A percentile compares a stretch with the other conserved stretches of the same genome.
Evolutionary conservation across 495 filamentous ascomycete genomes (phyloP).

Genomic region (Sordaria brevicollis): DNA sequence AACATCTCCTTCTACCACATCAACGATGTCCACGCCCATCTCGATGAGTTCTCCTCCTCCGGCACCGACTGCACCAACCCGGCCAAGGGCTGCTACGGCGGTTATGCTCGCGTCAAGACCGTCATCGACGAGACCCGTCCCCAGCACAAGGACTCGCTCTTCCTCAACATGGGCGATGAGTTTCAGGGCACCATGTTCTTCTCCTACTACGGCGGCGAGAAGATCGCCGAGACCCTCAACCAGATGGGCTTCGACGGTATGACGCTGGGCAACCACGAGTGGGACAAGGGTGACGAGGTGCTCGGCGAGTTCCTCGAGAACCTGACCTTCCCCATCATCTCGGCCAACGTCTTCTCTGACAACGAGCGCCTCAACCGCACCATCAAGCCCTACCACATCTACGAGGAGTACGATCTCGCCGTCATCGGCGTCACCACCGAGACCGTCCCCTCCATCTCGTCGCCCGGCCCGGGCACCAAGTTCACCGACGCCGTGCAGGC

Average conservation of each 20-base stretch:
- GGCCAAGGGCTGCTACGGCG: slow-evolving; percentile 44
- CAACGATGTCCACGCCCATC: slow-evolving; percentile 52
- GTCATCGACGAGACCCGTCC: slow-evolving; percentile 39
- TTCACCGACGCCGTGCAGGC: slow-evolving; percentile 40
- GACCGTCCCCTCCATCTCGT: slow-evolving; percentile 40
- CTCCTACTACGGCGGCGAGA: slow-evolving; percentile 47
- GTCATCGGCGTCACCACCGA: slow-evolving; percentile 49
- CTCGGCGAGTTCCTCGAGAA: slow-evolving; percentile 43
- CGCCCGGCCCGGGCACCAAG: slow-evolving; percentile 36
- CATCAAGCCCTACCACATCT: slow-evolving; percentile 49
- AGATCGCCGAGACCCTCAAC: slow-evolving; percentile 51
- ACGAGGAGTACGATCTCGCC: slow-evolving; percentile 41
- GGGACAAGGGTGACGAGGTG: slow-evolving; percentile 41
- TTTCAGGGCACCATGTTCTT: slow-evolving; percentile 54
- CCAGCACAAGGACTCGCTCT: slow-evolving; percentile 41
- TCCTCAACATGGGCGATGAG: slow-evolving; percentile 49
- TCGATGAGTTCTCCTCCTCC: slow-evolving; percentile 45
- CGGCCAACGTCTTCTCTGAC: slow-evolving; percentile 41
- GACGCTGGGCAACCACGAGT: slow-evolving; percentile 54
- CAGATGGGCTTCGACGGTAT: slow-evolving; percentile 48
- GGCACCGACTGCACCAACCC: slow-evolving; percentile 44
- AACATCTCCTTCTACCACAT: slow-evolving; percentile 53
- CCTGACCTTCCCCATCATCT: slow-evolving; percentile 48
- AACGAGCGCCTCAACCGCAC: slow-evolving; percentile 40
- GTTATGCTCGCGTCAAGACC: slow-evolving; percentile 45